These are phyloP conservation scores for Orbilia brochopaga DNA, from an alignment of 2,329 filamentous ascomycete species.

Conservation along the genomic window DNA sequence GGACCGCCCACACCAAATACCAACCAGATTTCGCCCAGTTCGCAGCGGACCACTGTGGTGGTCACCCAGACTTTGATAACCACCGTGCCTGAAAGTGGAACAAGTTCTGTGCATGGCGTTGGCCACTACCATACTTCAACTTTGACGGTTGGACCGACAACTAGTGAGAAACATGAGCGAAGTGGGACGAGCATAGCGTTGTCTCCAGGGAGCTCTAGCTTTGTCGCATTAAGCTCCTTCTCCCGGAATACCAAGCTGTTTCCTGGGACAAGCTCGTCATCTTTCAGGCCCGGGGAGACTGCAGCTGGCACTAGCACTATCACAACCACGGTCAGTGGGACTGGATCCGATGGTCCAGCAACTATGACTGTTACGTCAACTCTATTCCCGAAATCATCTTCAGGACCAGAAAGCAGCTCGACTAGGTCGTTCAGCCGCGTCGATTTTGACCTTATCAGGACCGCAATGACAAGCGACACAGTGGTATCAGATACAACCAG, in stretches of 20 bases:
- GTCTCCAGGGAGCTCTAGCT: neutral
- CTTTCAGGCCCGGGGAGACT: neutral
- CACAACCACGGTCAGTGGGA: constrained; percentile 12
- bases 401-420: neutral
- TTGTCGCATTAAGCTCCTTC: constrained; percentile 10
- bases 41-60: neutral
- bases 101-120: constrained; percentile 10
- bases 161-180: constrained; percentile 9
- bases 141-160: constrained; percentile 19
- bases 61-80: constrained; percentile 19
- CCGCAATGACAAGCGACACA: neutral
- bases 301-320: constrained; percentile 5
- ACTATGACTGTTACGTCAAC: constrained; percentile 27
- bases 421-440: constrained; percentile 4
- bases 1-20: no score
- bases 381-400: constrained; percentile 10
- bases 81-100: constrained; percentile 19
- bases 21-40: no score
- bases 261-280: neutral
- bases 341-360: constrained; percentile 15
- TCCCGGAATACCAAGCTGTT: constrained; percentile 16
- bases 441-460: constrained; percentile 8
- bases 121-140: constrained; percentile 25
- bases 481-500: neutral
- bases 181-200: neutral